Evolutionary conservation across 495 filamentous ascomycete species (phyloP), one percentile per base, ranked within the genome.

Genomic region (Alectoria sarmentosa): DNA sequence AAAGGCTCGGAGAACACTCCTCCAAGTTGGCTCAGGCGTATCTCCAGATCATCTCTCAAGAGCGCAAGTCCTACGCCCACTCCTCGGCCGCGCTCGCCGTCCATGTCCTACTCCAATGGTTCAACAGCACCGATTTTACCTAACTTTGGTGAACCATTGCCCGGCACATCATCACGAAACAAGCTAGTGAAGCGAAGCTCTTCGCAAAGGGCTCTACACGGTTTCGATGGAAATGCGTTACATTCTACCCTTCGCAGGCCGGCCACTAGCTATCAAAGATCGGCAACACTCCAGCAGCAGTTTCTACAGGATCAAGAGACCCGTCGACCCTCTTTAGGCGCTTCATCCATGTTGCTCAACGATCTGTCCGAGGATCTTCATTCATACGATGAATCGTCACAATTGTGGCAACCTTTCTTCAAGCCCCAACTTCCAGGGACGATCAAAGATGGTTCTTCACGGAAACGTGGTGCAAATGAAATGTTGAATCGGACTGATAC

Each of bases 101-200:
- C 86, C 4, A 78, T 91, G 30, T 83, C 85, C 14, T 86, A 86
- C 63, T 90, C 88, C 58, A 84, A 88, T 77, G 85, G 82, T 36
- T 91, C 89, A 32, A 81, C 80, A 11, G 87, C 83, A 52, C 87
- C 88, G 44, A 88, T 89, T 36, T 71, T 89, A 34, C 69, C 79
- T 21, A 68, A 72, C 42, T 44, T 66, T 54, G 66, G 71, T 61
- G 73, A 80, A 17, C 60, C 73, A 19, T 73, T 76, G 56, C 75
- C 83, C 62, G 77, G 82, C 64, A 72, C 81, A 65, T 69, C 80
- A 14, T 86, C 89, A 32, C 75, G 73, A 21, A 97, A 96, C 75
- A 97, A 95, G 76, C 78, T 97, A 32, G 87, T 97, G 38, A 98
- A 97, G 76, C 86, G 93, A 62, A 79, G 85, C 54, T 80, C 85